Base-by-base conservation (phyloP, 108 stramenopile species). In the Fragilaria radians region DNA sequence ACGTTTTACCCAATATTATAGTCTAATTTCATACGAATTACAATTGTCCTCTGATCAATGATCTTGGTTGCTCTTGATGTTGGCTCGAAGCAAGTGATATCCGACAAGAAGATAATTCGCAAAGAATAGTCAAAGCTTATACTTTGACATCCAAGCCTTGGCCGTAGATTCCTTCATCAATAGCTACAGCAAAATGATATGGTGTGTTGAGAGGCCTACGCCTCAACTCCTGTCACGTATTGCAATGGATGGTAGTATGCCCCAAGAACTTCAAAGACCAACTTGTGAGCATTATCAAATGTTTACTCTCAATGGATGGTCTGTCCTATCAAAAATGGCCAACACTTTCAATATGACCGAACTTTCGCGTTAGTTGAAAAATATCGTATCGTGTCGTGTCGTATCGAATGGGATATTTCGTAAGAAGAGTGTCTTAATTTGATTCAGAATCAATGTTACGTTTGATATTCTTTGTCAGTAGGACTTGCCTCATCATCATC, bases 371-470 rank as follows among this genome's bases (percentile, higher is more conserved):
- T 24, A 83, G 63, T 53, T 88, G 70, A 61, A 87, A 86, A 5
- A 99, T 24, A 49, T 89, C 91, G 48, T 89, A 79, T 30, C 91
- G 70, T 29, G 92, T 93, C 26, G 86, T 68, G n/a, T n/a, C n/a
- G n/a, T n/a, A 72, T 98, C 98, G 67, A 97, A 99, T 14, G 96
- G 91, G 34, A 99, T 64, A 67, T 98, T 96, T 27, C 98, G 86
- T 22, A 99, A 48, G 60, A 99, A 99, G 1, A 98, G 56, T 31
- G 66, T 60, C 9, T 76, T 68, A 31, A 71, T 66, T 26, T 73
- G 74, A 22, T 66, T 46, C n/a, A n/a, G n/a, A n/a, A n/a, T n/a
- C n/a, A n/a, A n/a, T n/a, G n/a, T n/a, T n/a, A n/a, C n/a, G n/a
- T n/a, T n/a, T n/a, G n/a, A n/a, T n/a, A n/a, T n/a, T n/a, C n/a